These are phyloP conservation scores for Thalassiosira hispida DNA, from an alignment of 352 stramenopile species.

Conservation along the genomic window DNA sequence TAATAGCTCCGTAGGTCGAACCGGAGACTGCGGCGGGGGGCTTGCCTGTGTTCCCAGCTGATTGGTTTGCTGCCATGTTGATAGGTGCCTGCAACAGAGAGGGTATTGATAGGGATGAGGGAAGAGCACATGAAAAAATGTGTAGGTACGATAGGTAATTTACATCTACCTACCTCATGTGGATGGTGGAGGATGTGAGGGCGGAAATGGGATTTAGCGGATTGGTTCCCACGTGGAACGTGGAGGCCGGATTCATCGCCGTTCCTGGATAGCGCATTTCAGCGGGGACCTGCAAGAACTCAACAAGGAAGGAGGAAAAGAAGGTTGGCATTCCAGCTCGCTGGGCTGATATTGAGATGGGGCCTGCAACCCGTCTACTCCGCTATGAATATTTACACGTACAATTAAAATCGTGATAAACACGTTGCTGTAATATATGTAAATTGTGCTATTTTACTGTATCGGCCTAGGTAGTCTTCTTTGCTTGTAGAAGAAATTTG, in stretches of 20 bases:
- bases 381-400: not conserved
- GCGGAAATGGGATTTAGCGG: too few species aligned
- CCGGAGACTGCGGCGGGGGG: conserved; percentile 25
- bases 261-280: too few species aligned
- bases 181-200: too few species aligned
- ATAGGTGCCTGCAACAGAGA: too few species aligned
- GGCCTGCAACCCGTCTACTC: not conserved
- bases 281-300: too few species aligned
- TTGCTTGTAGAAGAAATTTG: not conserved
- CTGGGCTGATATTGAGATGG: not conserved
- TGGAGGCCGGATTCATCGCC: too few species aligned
- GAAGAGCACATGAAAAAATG: too few species aligned
- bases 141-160: too few species aligned
- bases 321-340: not conserved
- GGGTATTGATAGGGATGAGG: not conserved
- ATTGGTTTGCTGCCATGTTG: conserved; percentile 16
- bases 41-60: not conserved
- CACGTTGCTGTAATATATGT: not conserved
- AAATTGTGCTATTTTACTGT: not conserved
- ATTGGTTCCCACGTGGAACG: too few species aligned
- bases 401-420: not conserved
- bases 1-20: conserved; percentile 44
- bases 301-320: too few species aligned
- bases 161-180: too few species aligned
- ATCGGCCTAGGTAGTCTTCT: too few species aligned